Evolutionary conservation across 2,329 filamentous ascomycete genomes (phyloP), one percentile per base, ranked within the genome.

Genomic region (Alternaria tenuissima): DNA sequence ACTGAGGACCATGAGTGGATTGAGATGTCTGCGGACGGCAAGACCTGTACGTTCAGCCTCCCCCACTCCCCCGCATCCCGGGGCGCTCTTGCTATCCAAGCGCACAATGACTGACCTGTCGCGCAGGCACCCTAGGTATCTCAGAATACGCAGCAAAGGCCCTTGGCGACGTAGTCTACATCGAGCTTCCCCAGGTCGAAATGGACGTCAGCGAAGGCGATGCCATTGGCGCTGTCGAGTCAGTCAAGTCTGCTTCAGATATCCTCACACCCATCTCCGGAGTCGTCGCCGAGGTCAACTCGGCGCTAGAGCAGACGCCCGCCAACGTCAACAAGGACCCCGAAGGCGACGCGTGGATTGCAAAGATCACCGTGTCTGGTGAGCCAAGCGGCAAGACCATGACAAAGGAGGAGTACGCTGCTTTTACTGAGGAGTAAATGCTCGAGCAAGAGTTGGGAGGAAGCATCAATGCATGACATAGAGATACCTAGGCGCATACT

Each of bases 1-100:
- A 97, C 95, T 67, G 91, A 94, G 79, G 94, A 97, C 78, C 95
- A 99, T 85, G 95, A 99, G 84, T 99, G 95, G 95, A 89, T 99
- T 78, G 93, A 97, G 81, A 83, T 97, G 62, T 90, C 89, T 57
- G 88, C 88, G 52, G 91, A 96, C 81, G 89, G 90, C 78, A 94
- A 91, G 81, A 90, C 89, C 51, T 94, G 92, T 84, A 87, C 38
- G 68, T 60, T 7, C 26, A 54, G 30, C 34, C 51, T 44, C 46
- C 36, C 38, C 28, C 28, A 46, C 46, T 57, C 30, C 52, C 46
- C 49, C 42, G 26, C 32, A 55, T 55, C 20, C 30, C 64, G 61
- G 48, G 66, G 28, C 39, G 24, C 7, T 20, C 24, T 48, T 55
- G 14, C 52, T 11, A 36, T 38, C 18, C 34, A 24, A 36, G 49